phyloP scores from a whole-genome alignment of 2,329 filamentous ascomycete species.

The Calonectria henricotiae region DNA sequence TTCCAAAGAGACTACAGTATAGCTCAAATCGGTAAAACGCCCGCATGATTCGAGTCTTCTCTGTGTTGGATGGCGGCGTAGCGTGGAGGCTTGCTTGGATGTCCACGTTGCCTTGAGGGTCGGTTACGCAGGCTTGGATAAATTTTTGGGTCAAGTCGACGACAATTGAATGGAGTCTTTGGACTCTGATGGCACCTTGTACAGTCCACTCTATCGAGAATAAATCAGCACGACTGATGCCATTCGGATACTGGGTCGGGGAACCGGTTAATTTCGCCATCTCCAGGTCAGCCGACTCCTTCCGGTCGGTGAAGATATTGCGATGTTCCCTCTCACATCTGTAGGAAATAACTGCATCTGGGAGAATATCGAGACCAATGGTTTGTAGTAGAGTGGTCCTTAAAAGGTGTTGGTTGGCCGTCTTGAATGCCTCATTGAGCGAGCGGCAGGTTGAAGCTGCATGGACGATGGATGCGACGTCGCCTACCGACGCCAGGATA shows the following conservation, averaged over 20 bases:
- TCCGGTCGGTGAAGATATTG: neutral
- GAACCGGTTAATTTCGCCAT: neutral
- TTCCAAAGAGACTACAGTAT: neutral
- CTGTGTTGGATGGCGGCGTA: neutral
- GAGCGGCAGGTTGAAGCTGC: neutral
- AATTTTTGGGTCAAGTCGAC: neutral
- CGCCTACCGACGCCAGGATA: neutral
- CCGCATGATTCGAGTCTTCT: neutral
- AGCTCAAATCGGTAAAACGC: constrained; percentile 2
- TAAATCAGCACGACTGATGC: neutral
- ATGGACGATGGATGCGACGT: constrained; percentile 1
- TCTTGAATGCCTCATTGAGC: neutral
- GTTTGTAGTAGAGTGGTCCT: neutral
- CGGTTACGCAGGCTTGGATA: neutral
- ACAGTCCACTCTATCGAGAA: neutral
- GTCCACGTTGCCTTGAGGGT: neutral
- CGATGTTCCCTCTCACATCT: neutral
- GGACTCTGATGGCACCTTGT: neutral
- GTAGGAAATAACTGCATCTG: neutral
- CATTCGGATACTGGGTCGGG: neutral
- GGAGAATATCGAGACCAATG: neutral
- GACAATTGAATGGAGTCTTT: neutral
- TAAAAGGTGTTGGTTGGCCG: neutral
- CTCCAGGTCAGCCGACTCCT: neutral
- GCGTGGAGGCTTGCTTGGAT: neutral